Evolutionary conservation across 805 yeast genomes (phyloP).

Genomic region (Starmerella sirachaensis): DNA sequence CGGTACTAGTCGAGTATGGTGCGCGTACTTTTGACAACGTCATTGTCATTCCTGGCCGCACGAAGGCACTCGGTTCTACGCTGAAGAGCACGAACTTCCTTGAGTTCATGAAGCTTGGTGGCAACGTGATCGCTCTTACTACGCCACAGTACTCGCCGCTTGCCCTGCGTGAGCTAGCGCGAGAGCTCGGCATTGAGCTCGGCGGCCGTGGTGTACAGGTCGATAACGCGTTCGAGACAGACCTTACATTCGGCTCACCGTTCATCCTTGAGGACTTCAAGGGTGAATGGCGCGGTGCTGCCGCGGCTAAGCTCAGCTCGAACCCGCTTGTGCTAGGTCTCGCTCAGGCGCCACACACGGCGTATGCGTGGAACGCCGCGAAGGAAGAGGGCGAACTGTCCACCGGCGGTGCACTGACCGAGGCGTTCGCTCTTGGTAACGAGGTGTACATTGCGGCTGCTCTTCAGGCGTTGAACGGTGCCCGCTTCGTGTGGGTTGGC

Average conservation of each 20-base stretch:
- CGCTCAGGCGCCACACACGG: constrained; percentile 19
- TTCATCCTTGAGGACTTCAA: constrained; percentile 15
- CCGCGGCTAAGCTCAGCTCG: constrained; percentile 16
- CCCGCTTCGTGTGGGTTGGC: constrained; percentile 78
- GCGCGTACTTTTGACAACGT: constrained; percentile 42
- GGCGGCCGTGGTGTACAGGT: constrained; percentile 60
- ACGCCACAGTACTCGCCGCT: constrained; percentile 44
- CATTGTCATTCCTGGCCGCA: constrained; percentile 44
- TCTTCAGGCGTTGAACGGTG: constrained; percentile 61
- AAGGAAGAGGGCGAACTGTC: constrained; percentile 11
- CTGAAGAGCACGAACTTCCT: constrained; percentile 42
- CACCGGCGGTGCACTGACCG: constrained; percentile 6
- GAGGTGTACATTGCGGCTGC: constrained; percentile 40
- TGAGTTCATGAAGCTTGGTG: constrained; percentile 53
- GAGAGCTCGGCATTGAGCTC: constrained; percentile 73
- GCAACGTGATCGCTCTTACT: constrained; percentile 59
- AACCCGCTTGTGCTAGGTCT: constrained; percentile 18
- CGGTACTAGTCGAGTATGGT: constrained; percentile 33
- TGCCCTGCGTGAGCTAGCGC: constrained; percentile 51
- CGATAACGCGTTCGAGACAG: constrained; percentile 47
- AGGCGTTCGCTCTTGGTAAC: constrained; percentile 17
- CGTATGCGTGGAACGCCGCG: constrained; percentile 20
- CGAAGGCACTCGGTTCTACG: constrained; percentile 32
- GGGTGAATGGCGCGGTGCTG: constrained; percentile 9
- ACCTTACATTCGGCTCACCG: constrained; percentile 12